Conservation (phyloP, 257 asterid species). For the Solanum raphanifolium region DNA sequence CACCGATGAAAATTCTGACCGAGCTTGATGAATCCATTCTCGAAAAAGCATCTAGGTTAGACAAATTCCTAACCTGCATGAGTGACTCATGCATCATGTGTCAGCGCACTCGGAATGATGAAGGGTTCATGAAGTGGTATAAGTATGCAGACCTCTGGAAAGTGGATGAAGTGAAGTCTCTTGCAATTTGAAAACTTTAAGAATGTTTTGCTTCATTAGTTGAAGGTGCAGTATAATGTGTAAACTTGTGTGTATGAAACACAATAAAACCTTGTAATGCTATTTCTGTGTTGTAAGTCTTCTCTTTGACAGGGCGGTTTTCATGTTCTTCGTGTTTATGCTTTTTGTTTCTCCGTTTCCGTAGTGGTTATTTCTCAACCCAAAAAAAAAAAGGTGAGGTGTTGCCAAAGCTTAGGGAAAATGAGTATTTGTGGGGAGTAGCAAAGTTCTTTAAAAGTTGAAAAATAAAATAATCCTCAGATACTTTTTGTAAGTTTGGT, state of each 20-base stretch:
- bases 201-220: neutral
- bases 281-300: neutral
- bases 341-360: neutral
- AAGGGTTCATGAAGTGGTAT: constrained; percentile 77
- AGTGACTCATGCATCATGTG: constrained; percentile 48
- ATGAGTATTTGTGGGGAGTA: neutral
- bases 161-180: constrained; percentile 64
- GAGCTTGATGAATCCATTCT: constrained; percentile 39
- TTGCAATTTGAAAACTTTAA: constrained; percentile 32
- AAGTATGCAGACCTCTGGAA: constrained; percentile 76
- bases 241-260: neutral
- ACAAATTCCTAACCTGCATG: constrained; percentile 49
- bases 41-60: constrained; percentile 31
- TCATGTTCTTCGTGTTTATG: neutral
- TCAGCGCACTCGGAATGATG: constrained; percentile 49
- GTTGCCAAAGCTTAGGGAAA: no score
- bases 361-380: neutral
- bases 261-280: neutral
- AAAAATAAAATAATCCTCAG: neutral
- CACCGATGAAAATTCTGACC: constrained; percentile 16
- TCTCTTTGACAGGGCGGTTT: neutral
- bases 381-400: neutral
- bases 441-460: neutral
- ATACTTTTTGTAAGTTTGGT: neutral
- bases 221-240: neutral